These are phyloP conservation scores for Echites panduratus DNA, from an alignment of 257 asterid species.

Conservation along the genomic window DNA sequence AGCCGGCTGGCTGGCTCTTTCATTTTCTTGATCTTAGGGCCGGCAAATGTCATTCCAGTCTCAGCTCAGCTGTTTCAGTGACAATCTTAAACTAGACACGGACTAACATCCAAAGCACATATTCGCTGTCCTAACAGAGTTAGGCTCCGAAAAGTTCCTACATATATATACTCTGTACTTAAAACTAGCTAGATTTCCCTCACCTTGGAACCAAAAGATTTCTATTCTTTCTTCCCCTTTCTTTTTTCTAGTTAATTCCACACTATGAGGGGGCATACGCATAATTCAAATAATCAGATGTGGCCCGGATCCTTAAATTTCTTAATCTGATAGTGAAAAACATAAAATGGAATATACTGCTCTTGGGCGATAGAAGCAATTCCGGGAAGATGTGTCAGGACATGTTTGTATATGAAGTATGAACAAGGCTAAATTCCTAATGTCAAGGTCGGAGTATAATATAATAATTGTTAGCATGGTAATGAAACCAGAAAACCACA, in stretches of 20 bases:
- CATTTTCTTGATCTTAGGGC: background rate
- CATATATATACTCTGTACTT: conserved; percentile 3
- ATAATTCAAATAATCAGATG: too few species aligned
- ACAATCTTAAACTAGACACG: background rate
- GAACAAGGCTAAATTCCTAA: conserved; percentile 6
- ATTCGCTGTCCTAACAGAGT: background rate
- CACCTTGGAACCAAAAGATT: background rate
- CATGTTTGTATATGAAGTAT: background rate
- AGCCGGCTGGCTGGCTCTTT: conserved; percentile 34
- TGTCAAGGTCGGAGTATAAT: background rate
- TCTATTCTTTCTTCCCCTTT: too few species aligned
- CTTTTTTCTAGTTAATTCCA: background rate
- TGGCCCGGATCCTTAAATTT: too few species aligned
- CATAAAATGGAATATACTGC: too few species aligned
- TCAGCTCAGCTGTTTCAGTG: background rate
- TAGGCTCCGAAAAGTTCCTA: conserved; percentile 2
- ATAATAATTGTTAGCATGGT: background rate
- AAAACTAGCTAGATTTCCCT: background rate
- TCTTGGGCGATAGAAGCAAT: conserved; percentile 12
- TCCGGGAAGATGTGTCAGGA: conserved; percentile 10
- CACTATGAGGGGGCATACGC: too few species aligned
- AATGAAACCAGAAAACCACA: background rate
- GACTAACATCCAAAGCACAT: conserved; percentile 9
- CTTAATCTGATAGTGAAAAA: too few species aligned
- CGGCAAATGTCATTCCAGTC: conserved; percentile 7